Conservation (phyloP, 371 early-diverging fungal species). For the Mortierella sp. region DNA sequence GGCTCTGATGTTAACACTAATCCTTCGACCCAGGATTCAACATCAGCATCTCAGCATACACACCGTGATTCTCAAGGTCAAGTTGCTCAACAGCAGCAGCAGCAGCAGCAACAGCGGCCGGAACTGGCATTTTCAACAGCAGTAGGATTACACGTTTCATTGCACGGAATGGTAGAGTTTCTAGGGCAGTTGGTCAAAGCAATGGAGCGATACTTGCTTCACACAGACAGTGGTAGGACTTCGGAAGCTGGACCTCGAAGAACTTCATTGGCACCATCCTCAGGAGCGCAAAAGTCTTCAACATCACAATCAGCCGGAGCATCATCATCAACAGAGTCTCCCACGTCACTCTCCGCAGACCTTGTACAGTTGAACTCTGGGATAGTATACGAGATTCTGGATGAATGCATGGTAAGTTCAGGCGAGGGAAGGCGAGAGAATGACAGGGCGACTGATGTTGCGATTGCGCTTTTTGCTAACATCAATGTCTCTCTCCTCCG, state of each 20-base stretch:
- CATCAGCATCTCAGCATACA: no score
- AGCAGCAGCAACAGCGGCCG: constrained; percentile 10
- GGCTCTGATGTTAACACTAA: no score
- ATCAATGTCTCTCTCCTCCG: not conserved
- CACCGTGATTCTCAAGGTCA: not conserved
- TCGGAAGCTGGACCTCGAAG: constrained; percentile 2
- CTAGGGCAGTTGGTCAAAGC: constrained; percentile 25
- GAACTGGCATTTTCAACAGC: constrained; percentile 29
- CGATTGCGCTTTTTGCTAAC: no score
- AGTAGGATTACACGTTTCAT: constrained; percentile 10
- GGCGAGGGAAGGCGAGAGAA: not conserved
- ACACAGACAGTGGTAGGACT: not conserved
- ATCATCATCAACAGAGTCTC: not conserved
- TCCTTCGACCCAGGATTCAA: no score
- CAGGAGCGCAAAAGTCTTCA: not conserved
- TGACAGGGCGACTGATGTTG: no score
- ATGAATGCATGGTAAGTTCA: constrained; percentile 39
- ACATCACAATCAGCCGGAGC: not conserved
- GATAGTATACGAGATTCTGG: constrained; percentile 43
- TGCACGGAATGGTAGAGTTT: constrained; percentile 33
- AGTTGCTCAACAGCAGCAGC: not conserved
- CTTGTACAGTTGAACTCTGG: constrained; percentile 24
- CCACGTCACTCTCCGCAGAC: constrained; percentile 11
- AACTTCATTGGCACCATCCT: not conserved
- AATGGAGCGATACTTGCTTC: constrained; percentile 25